Percentiles rank a stretch among this genome's conserved stretches.
Conservation (phyloP, 306 rosid genomes). For the Castanea sativa region DNA sequence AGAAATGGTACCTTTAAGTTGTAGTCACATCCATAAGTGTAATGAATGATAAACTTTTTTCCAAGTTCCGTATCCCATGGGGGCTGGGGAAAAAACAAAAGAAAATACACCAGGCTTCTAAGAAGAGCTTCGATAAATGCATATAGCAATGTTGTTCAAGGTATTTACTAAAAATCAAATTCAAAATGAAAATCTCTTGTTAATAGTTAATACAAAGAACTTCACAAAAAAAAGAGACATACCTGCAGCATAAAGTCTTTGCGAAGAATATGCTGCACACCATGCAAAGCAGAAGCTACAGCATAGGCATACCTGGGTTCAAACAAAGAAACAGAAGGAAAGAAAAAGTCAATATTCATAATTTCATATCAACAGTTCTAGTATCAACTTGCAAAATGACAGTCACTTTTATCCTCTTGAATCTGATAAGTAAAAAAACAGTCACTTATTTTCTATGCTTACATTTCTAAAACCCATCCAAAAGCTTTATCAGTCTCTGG, state of each 20-base stretch:
- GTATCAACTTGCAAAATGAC: neutral
- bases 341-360: constrained; percentile 17
- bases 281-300: constrained; percentile 92
- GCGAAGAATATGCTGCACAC: constrained; percentile 81
- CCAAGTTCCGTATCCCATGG: constrained; percentile 79
- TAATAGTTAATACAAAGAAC: neutral
- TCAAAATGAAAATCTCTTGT: constrained; percentile 16
- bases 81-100: constrained; percentile 67
- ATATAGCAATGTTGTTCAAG: neutral
- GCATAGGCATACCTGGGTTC: constrained; percentile 91
- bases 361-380: constrained; percentile 8
- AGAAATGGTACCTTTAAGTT: constrained; percentile 58
- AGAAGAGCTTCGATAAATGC: constrained; percentile 3
- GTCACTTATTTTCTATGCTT: constrained; percentile 29
- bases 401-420: neutral
- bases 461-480: constrained; percentile 99
- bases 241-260: constrained; percentile 99
- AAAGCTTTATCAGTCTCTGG: constrained; percentile 81
- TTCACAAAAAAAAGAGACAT: constrained; percentile 13
- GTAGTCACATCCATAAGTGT: constrained; percentile 91
- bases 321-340: constrained; percentile 18
- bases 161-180: neutral
- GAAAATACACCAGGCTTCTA: constrained; percentile 15
- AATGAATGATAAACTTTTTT: constrained; percentile 77
- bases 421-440: neutral